Conservation (phyloP, 306 rosid genomes). For the Sicyos edulis region DNA sequence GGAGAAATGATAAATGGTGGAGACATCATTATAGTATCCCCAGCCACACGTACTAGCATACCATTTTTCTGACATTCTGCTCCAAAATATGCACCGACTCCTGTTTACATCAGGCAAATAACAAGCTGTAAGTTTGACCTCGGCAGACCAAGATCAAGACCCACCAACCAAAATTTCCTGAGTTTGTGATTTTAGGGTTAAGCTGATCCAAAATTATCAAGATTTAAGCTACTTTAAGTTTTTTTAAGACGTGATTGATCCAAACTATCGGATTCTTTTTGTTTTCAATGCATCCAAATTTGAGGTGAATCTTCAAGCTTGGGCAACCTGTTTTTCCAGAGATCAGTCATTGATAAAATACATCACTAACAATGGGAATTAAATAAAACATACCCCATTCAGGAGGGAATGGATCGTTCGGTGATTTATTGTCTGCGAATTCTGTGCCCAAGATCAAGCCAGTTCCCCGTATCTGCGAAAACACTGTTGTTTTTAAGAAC, state of each 20-base stretch:
- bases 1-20: slow-evolving; percentile 76
- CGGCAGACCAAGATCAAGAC: background rate
- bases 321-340: no score
- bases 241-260: no score
- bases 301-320: background rate
- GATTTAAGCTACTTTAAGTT: no score
- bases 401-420: slow-evolving; percentile 77
- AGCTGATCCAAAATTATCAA: background rate
- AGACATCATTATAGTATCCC: slow-evolving; percentile 83
- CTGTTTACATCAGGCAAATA: slow-evolving; percentile 28
- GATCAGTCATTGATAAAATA: background rate
- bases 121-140: background rate
- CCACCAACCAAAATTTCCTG: background rate
- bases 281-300: no score
- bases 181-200: background rate
- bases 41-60: slow-evolving; percentile 72
- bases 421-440: slow-evolving; percentile 78
- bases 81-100: slow-evolving; percentile 73
- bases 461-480: slow-evolving; percentile 80
- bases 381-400: slow-evolving; percentile 71
- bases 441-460: slow-evolving; percentile 76
- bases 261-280: no score
- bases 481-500: slow-evolving; percentile 14
- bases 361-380: background rate
- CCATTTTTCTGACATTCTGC: slow-evolving; percentile 68